Conservation (phyloP, 441 rosid species). For the Syzygium malaccense region DNA sequence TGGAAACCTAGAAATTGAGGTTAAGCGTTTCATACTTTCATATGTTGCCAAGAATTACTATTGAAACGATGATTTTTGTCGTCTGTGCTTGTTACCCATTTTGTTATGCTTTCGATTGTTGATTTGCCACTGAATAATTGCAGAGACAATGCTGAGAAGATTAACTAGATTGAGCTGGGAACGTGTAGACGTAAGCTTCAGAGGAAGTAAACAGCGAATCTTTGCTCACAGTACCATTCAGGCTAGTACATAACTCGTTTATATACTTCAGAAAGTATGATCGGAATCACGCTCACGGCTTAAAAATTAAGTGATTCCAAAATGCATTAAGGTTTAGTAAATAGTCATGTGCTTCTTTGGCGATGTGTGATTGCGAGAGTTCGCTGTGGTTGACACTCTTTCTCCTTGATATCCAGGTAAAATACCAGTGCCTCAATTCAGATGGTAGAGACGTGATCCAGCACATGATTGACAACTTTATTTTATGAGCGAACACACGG, state of each 20-base stretch:
- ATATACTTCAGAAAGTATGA: neutral
- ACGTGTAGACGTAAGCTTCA: conserved; percentile 70
- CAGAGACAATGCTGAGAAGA: conserved; percentile 71
- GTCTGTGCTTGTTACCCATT: neutral
- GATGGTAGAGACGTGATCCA: conserved; percentile 75
- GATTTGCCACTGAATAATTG: conserved; percentile 5
- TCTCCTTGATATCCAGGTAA: conserved; percentile 41
- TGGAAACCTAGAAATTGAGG: neutral
- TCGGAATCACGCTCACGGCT: neutral
- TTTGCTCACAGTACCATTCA: conserved; percentile 75
- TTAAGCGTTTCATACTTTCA: neutral
- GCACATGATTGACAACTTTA: conserved; percentile 73
- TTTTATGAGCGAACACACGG: conserved; percentile 7
- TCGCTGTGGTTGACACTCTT: neutral
- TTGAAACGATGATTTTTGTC: neutral
- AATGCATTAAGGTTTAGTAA: neutral
- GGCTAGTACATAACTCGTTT: conserved; percentile 28
- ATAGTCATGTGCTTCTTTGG: neutral
- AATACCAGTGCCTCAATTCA: conserved; percentile 38
- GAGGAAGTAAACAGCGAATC: conserved; percentile 56
- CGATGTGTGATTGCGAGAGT: neutral
- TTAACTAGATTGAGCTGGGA: conserved; percentile 70
- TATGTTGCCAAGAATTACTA: neutral
- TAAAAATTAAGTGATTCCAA: neutral
- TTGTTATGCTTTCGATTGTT: neutral